Evolutionary conservation across 1,284 basidiomycete genomes (phyloP), one percentile per base, ranked within the genome.

Genomic region (Cryptococcus sp.): DNA sequence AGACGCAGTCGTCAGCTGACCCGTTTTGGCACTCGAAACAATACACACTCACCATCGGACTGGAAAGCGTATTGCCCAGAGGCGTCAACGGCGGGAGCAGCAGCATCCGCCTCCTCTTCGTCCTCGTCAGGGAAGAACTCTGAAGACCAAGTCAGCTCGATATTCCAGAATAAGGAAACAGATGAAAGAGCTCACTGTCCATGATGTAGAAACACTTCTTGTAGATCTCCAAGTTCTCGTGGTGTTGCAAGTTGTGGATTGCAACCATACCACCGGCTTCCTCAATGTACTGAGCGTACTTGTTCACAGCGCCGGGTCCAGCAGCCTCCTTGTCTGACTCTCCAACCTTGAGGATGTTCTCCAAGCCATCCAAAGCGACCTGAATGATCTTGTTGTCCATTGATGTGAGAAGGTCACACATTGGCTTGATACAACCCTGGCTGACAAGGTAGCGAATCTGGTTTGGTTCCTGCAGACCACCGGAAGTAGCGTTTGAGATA

Each of bases 331-430:
- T 97, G 80, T 99, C 96, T 76, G 90, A 87, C 81, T 99, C 95
- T 49, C 96, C 96, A 63, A 99, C 91, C 81, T 97, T 98, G 69
- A 99, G 82, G 69, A 99, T 94, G 80, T 99, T 99, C 80, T 99
- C 96, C 51, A 99, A 84, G 57, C 96, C 96, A 76, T 99, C 95
- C 46, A 99, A 86, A n/a, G 83, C 83, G 22, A 79, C 78, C 81
- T 99, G 96, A 70, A 99, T 99, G 72, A 99, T 97, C 83, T 99
- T 99, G 86, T 99, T 99, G 82, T 99, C 96, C 91, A 98, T 94
- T 81, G 93, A 94, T 46, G 87, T 89, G 55, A 99, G 83, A 46
- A 99, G 82, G 73, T 99, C 95, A 76, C 96, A 99, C 53, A 99
- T 83, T 22, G 96, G 96, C 81, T 97, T 97, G 82, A 99, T 97